Evolutionary conservation across 768 basidiomycete genomes (phyloP).

Genomic region (Podaxis sp.): DNA sequence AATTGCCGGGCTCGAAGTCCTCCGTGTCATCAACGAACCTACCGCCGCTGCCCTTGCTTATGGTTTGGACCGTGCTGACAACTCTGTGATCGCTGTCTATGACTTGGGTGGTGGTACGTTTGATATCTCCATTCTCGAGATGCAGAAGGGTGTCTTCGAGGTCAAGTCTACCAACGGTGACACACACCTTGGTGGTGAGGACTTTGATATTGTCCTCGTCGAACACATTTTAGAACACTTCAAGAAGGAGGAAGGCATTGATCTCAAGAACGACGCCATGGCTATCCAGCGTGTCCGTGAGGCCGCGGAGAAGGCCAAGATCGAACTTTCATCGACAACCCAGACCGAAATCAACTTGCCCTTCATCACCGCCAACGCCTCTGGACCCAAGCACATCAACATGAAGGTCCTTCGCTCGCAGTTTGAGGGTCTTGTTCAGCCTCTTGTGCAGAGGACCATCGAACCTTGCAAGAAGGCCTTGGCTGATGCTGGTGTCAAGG

Average conservation of each 20-base stretch:
- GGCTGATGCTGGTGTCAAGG: conserved; percentile 89
- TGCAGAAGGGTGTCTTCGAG: conserved; percentile 99
- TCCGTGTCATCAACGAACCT: conserved; percentile 98
- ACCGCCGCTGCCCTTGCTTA: conserved; percentile 98
- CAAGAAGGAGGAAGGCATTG: conserved; percentile 88
- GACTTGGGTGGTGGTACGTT: conserved; percentile 98
- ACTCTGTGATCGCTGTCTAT: conserved; percentile 92
- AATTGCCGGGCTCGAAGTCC: conserved; percentile 95
- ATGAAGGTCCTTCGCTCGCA: conserved; percentile 82
- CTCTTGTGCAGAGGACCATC: conserved; percentile 84
- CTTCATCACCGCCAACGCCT: conserved; percentile 95
- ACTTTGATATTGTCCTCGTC: conserved; percentile 91
- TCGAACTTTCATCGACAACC: conserved; percentile 90
- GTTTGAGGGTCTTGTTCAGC: conserved; percentile 83
- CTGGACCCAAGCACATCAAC: conserved; percentile 98
- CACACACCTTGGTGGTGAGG: conserved; percentile 95
- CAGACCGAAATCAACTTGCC: conserved; percentile 98
- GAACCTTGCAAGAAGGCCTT: conserved; percentile 98
- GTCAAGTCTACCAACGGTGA: conserved; percentile 99
- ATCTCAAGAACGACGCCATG: conserved; percentile 86
- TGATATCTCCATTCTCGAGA: conserved; percentile 99
- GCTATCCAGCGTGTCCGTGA: conserved; percentile 99
- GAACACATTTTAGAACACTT: conserved; percentile 86
- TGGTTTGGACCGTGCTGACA: conserved; percentile 87
- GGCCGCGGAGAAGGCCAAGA: conserved; percentile 99